phyloP scores from a whole-genome alignment of 2,329 filamentous ascomycete species.

The Phialophora tarda region DNA sequence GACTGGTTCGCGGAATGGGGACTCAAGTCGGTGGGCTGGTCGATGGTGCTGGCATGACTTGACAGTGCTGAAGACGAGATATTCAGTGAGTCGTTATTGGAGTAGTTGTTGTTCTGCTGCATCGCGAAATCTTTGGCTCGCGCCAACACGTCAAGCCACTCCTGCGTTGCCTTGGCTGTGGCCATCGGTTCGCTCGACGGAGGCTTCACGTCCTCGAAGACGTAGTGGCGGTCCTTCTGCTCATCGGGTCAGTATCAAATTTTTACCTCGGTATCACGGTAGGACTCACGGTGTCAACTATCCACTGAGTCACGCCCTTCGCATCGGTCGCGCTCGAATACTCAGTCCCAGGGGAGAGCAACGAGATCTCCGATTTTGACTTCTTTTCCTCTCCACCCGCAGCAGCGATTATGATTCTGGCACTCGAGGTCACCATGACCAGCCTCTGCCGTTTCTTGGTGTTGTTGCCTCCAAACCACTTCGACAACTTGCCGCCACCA shows the following conservation, averaged over 20 bases:
- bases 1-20: conserved; percentile 38
- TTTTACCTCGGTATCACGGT: conserved; percentile 6
- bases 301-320: conserved; percentile 89
- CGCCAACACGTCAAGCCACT: conserved; percentile 91
- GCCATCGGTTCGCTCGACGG: conserved; percentile 67
- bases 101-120: conserved; percentile 67
- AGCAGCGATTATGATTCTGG: conserved; percentile 85
- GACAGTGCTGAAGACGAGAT: conserved; percentile 74
- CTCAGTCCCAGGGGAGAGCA: conserved; percentile 73
- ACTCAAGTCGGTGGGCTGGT: conserved; percentile 49
- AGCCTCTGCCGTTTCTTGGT: conserved; percentile 91
- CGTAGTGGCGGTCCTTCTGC: conserved; percentile 85
- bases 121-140: conserved; percentile 83
- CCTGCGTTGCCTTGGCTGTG: conserved; percentile 73
- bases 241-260: conserved; percentile 41
- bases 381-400: conserved; percentile 96
- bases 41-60: conserved; percentile 61
- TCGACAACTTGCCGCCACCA: conserved; percentile 74
- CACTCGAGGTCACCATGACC: conserved; percentile 93
- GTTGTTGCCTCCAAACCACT: conserved; percentile 89
- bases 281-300: conserved; percentile 84
- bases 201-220: conserved; percentile 90
- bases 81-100: conserved; percentile 68
- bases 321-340: conserved; percentile 82
- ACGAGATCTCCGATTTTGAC: conserved; percentile 87